phyloP scores from a whole-genome alignment of 2,329 filamentous ascomycete species.

The Clonostachys sp. region DNA sequence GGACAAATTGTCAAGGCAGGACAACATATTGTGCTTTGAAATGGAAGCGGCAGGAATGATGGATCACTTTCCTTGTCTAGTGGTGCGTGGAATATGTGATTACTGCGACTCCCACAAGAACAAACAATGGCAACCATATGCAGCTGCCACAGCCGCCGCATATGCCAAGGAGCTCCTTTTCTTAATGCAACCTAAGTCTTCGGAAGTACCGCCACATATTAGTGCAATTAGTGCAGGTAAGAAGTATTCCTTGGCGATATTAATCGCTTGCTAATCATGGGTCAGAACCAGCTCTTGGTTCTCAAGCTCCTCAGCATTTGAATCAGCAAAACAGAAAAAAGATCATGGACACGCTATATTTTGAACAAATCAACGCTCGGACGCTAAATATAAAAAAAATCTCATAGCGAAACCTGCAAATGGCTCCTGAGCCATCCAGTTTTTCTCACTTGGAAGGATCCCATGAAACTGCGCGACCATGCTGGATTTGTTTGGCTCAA shows the following conservation, averaged over 20 bases:
- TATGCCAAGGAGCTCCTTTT: conserved; percentile 10
- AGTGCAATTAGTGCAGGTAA: not conserved
- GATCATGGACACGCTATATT: conserved; percentile 6
- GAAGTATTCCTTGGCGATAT: not conserved
- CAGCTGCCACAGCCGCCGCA: conserved; percentile 14
- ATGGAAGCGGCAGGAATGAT: conserved; percentile 7
- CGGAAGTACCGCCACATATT: not conserved
- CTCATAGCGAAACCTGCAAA: conserved; percentile 18
- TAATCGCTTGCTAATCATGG: too few species aligned
- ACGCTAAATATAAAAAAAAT: conserved; percentile 14
- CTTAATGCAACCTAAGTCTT: not conserved
- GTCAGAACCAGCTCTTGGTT: too few species aligned
- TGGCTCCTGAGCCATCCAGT: conserved; percentile 19
- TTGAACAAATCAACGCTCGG: conserved; percentile 7
- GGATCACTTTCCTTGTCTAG: conserved; percentile 20
- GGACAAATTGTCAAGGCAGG: conserved; percentile 22
- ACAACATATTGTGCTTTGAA: not conserved
- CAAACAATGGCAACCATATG: conserved; percentile 15
- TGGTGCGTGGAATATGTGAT: conserved; percentile 23
- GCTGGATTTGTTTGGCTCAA: conserved; percentile 29
- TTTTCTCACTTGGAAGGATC: conserved; percentile 9
- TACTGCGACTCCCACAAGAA: conserved; percentile 22
- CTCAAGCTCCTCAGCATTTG: too few species aligned
- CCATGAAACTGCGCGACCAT: conserved; percentile 12
- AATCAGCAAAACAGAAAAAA: not conserved